These are phyloP conservation scores for Inga leiocalycina DNA, from an alignment of 306 rosid species.

Conservation along the genomic window DNA sequence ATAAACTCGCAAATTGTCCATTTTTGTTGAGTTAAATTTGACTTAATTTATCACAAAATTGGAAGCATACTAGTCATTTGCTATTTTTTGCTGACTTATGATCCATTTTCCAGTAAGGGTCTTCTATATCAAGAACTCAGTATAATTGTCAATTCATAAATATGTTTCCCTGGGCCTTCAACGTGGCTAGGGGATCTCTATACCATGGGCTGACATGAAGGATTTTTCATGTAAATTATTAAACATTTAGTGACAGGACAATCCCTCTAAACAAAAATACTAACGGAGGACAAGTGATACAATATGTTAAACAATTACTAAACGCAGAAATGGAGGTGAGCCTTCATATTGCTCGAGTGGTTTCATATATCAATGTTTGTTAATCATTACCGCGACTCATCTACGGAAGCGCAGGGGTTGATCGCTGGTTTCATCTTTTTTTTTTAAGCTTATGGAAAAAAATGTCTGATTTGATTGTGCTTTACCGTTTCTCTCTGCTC, in stretches of 20 bases:
- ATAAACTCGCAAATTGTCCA: background rate
- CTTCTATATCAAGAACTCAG: background rate
- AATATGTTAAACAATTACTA: background rate
- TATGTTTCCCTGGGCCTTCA: background rate
- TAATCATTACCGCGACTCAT: background rate
- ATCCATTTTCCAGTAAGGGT: slow-evolving; percentile 2
- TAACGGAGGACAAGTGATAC: background rate
- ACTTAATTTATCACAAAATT: background rate
- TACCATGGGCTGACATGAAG: background rate
- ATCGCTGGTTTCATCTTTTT: background rate
- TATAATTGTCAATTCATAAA: background rate
- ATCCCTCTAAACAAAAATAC: background rate
- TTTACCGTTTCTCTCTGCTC: background rate
- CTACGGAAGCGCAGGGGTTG: background rate
- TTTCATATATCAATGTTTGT: background rate
- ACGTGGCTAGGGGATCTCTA: slow-evolving; percentile 6
- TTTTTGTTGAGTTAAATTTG: slow-evolving; percentile 7
- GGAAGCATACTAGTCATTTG: slow-evolving; percentile 14
- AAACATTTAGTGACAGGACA: background rate
- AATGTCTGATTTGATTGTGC: background rate
- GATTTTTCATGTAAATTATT: background rate
- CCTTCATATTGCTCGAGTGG: background rate
- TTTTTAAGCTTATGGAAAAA: background rate
- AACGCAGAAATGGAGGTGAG: background rate
- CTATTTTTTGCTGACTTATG: background rate